phyloP scores from a whole-genome alignment of 805 yeast species.

The Lipomyces lipofer region DNA sequence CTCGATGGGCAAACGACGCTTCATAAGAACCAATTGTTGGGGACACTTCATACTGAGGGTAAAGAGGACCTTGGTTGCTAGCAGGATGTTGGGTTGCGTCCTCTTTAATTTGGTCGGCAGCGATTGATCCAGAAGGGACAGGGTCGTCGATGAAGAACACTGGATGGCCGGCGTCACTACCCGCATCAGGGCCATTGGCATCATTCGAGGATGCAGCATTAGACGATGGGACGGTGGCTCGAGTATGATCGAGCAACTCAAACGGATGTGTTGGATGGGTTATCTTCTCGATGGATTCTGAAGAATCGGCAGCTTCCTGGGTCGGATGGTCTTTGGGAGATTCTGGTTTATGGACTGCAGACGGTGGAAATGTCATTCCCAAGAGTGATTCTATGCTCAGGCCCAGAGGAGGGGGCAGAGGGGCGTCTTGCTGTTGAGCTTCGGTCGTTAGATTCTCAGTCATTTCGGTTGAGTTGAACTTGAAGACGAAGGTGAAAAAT shows the following conservation, averaged over 20 bases:
- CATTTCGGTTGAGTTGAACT: not conserved
- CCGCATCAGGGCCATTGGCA: not conserved
- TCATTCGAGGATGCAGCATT: not conserved
- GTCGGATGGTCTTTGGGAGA: not conserved
- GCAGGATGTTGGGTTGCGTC: not conserved
- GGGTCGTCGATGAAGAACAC: not conserved
- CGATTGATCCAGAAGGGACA: too few relatives aligned
- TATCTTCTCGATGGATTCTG: not conserved
- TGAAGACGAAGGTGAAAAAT: too few relatives aligned
- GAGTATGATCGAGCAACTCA: not conserved
- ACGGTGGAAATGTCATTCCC: not conserved
- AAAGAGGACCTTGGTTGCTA: not conserved
- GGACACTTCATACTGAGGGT: not conserved
- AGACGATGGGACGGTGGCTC: not conserved
- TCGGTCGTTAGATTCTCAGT: not conserved
- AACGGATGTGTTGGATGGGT: too few relatives aligned
- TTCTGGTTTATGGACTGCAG: not conserved
- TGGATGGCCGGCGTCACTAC: not conserved
- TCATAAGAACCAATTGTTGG: too few relatives aligned
- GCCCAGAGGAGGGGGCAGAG: too few relatives aligned
- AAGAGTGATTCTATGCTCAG: constrained; percentile 6
- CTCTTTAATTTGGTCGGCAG: too few relatives aligned
- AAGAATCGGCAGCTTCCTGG: not conserved
- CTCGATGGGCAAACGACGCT: too few relatives aligned
- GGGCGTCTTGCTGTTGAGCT: too few relatives aligned